Evolutionary conservation across 2,329 filamentous ascomycete genomes (phyloP), one percentile per base, ranked within the genome.

Genomic region (Hypoxylon sp.): DNA sequence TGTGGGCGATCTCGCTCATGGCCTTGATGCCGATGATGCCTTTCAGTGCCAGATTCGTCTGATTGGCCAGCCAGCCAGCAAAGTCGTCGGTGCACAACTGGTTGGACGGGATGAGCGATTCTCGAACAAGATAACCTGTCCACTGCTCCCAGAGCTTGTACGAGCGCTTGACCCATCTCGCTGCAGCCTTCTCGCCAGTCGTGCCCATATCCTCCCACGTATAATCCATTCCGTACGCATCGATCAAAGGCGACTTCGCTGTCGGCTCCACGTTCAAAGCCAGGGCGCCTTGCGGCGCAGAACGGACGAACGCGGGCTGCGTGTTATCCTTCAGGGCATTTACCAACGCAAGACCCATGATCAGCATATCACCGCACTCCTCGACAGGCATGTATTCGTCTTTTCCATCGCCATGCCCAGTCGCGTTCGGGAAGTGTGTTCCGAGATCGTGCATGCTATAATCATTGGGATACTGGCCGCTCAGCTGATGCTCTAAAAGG

Each of bases 361-460:
- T 90, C 47, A 93, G 78, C 79, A 93, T 90, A 65, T 91, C 86
- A 3, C 88, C 88, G 65, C 87, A 90, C 72, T 91, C 88, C 68
- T 90, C 88, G 0, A 90, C 84, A 0, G 88, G 88, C 88, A 90
- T 90, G 67, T 90, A 89, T 70, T 90, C 88, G 66, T 90, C 88
- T 1, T 78, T 78, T 8, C 88, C 88, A 68, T 89, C 86, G 13
- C 80, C 72, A 68, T 92, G 89, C 1, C 89, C 89, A 0, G 88
- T 92, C n/a, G 88, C 81, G 65, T 92, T 92, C 2, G 89, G 89
- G 71, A 91, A 92, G 68, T 88, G 85, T 0, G 82, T 73, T 1
- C 89, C 89, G 21, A 92, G 78, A 73, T 92, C 89, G 69, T 92
- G 89, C 86, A 92, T 90, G 60, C 86, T 88, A 72, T 91, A 91